Evolutionary conservation across 2,329 filamentous ascomycete species (phyloP), one percentile per base, ranked within the genome.

Genomic region (Lachnellula hyalina): DNA sequence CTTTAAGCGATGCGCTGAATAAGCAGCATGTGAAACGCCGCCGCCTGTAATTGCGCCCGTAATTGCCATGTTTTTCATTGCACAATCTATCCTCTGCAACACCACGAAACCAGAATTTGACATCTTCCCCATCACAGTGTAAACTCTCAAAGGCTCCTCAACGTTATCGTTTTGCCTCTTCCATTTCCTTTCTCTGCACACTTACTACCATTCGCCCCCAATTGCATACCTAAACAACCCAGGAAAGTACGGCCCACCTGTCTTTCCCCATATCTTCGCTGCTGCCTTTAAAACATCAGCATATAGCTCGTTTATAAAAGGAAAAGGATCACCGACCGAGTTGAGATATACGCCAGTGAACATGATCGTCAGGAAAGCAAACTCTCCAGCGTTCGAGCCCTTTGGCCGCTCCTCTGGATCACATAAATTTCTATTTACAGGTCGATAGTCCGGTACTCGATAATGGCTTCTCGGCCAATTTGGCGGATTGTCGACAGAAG

Each of bases 171-270:
- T 28, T 9, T 9, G 25, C 7, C 14, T 46, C 40, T 41, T 28
- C 17, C 41, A 23, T 32, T 34, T 45, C 19, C 23, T 7, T 36
- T 35, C 8, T 25, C 4, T 14, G 19, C 9, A 38, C 19, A 15
- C 15, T 28, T 28, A 9, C 53, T 54, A 64, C 58, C 61, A 78
- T 64, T 83, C 80, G 12, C 80, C 80, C 11, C 81, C 80, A 54
- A 83, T 68, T 34, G 75, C 73, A 61, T 80, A 81, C 34, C 72
- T 72, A 49, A 81, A 79, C 21, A 75, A 67, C n/a, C 67, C 66
- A 56, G 76, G 70, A 62, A 77, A 78, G 9, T 80, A 56, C 55
- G 66, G 75, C 0, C 79, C 79, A 2, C 73, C 70, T 0, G 79
- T 81, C 5, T 66, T 67, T n/a, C 74, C 67, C 80, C 80, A 83